These are phyloP conservation scores for Trichophyton benhamiae DNA, from an alignment of 2,329 filamentous ascomycete species.

Conservation along the genomic window DNA sequence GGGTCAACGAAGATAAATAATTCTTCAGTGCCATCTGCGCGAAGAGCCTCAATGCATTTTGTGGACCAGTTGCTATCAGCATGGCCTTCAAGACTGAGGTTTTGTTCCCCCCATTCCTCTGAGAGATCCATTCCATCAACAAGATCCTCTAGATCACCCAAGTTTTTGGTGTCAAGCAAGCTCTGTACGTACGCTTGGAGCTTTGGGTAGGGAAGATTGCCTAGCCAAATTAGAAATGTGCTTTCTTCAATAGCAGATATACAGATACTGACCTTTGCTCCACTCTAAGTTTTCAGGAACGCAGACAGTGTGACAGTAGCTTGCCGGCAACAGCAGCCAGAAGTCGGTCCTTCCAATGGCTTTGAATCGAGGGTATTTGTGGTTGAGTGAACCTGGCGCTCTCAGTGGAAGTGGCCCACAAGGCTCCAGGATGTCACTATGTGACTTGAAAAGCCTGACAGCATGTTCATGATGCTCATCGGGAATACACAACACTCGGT, in stretches of 20 bases:
- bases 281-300: too few species aligned
- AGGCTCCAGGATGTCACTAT: conserved; percentile 11
- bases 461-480: conserved; percentile 11
- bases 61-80: conserved; percentile 20
- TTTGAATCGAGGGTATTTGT: conserved; percentile 15
- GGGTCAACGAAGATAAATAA: too few species aligned
- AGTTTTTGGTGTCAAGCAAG: conserved; percentile 19
- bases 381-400: conserved; percentile 6
- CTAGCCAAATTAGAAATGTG: too few species aligned
- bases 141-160: conserved; percentile 20
- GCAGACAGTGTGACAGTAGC: too few species aligned
- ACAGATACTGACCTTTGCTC: too few species aligned
- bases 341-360: not conserved
- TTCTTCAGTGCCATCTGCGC: too few species aligned
- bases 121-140: conserved; percentile 22
- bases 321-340: too few species aligned
- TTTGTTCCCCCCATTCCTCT: conserved; percentile 19
- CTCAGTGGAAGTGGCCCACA: conserved; percentile 10
- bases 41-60: too few species aligned
- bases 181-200: conserved; percentile 20
- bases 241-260: too few species aligned
- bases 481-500: conserved; percentile 10
- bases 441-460: conserved; percentile 9
- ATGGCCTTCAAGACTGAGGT: conserved; percentile 19
- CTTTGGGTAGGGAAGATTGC: conserved; percentile 17